phyloP scores from a whole-genome alignment of 345 rosid species.

The Eucalyptus lansdowneana region DNA sequence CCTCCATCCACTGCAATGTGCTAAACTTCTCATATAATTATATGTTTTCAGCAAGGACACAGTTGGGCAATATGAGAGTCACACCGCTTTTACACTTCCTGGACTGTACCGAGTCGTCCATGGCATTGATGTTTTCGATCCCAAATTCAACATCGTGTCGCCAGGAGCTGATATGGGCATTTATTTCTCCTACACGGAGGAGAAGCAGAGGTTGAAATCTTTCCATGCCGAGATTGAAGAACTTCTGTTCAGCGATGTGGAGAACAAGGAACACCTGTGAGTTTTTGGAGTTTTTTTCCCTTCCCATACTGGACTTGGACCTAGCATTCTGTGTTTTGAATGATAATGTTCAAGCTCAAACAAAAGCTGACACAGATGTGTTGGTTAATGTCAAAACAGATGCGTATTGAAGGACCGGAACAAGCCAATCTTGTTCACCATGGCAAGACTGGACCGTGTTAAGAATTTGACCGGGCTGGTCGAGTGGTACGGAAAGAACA shows the following conservation, averaged over 20 bases:
- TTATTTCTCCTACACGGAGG: constrained; percentile 69
- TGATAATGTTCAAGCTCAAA: neutral
- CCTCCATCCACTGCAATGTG: neutral
- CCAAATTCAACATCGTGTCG: constrained; percentile 83
- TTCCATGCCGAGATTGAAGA: constrained; percentile 76
- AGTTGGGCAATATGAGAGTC: constrained; percentile 92
- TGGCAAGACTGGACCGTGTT: constrained; percentile 97
- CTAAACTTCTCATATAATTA: neutral
- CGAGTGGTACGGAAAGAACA: constrained; percentile 91
- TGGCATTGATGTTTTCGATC: constrained; percentile 89
- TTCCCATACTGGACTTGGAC: neutral
- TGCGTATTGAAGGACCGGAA: constrained; percentile 73
- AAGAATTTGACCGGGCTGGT: constrained; percentile 87
- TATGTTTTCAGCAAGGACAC: constrained; percentile 59
- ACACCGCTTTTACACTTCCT: constrained; percentile 82
- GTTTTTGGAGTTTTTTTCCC: neutral
- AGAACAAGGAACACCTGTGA: constrained; percentile 77
- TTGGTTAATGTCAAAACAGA: constrained; percentile 11
- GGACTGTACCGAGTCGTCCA: constrained; percentile 91
- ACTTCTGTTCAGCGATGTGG: constrained; percentile 78
- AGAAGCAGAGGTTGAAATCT: constrained; percentile 51
- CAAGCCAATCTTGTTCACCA: constrained; percentile 89
- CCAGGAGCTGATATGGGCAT: constrained; percentile 68
- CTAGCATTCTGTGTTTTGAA: neutral
- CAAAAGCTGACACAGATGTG: neutral